Base-by-base conservation (phyloP, 768 basidiomycete species). In the Tulasnella calospora region DNA sequence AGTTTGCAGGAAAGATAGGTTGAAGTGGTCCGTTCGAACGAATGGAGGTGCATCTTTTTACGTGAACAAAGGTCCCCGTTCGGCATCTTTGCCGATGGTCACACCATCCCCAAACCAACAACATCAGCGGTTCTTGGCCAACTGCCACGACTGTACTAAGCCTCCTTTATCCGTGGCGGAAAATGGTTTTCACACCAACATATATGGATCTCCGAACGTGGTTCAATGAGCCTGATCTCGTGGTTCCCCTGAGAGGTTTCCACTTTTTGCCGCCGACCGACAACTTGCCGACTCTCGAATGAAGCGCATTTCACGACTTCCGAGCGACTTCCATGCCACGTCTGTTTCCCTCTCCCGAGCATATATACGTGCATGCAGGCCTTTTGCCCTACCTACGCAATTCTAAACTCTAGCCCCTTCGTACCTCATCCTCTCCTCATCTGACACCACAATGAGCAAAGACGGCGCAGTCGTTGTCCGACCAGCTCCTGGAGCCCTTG, bases 251-350 rank as follows among this genome's bases (percentile, higher is more conserved):
- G 61, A 67, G 61, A 67, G 61, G 30, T 27, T 67, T 67, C 27
- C 30, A 27, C 61, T 67, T 67, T 67, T 67, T 35, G 61, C 61
- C 61, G 61, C 17, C 51, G 12, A 35, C 61, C 61, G 61, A 67
- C 27, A 67, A 67, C 12, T 67, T 67, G 61, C 61, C 61, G 61
- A 67, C 12, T 51, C 23, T 67, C 61, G 61, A 27, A 67, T 67
- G 61, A 35, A 27, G 23, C 15, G 61, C 61, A 67, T 30, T 33
- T 35, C 35, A 0, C 61, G 61, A 35, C 61, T 67, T 27, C 27
- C 61, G 61, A 67, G 61, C 61, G 33, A 67, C 61, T 67, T 67
- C 61, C 10, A 15, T 67, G 61, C 61, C 61, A 67, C 61, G 61
- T 67, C 61, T 67, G 13, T 67, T 67, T 67, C 61, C 33, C 61